These are phyloP conservation scores for Capsicum chinense DNA, from an alignment of 257 asterid genomes.

Conservation along the genomic window DNA sequence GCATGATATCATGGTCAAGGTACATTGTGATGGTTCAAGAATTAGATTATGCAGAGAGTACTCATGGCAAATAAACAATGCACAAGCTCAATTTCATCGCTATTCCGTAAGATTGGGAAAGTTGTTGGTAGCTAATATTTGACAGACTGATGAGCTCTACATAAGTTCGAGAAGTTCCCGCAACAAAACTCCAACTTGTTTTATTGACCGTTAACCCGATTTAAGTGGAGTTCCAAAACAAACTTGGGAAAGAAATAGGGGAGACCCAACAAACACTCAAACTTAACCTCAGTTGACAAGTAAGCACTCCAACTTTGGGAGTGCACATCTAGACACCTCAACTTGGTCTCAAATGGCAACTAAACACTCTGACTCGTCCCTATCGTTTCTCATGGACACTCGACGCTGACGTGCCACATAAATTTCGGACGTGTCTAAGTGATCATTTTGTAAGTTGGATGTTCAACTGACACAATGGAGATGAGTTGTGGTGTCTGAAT, in stretches of 20 bases:
- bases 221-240: neutral
- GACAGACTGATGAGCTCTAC: neutral
- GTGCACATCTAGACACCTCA: no score
- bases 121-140: neutral
- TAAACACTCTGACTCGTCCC: no score
- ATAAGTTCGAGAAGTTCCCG: neutral
- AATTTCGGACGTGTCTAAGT: no score
- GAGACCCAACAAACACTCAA: no score
- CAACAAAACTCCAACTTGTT: neutral
- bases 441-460: no score
- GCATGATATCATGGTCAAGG: neutral
- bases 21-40: neutral
- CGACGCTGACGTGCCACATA: no score
- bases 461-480: no score
- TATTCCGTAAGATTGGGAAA: neutral
- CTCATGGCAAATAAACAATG: neutral
- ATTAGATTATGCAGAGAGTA: neutral
- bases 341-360: no score
- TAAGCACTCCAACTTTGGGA: no score
- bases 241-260: slow-evolving; percentile 15
- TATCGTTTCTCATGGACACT: no score
- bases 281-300: no score
- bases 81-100: neutral
- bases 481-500: no score
- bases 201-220: neutral